A percentile compares a stretch with the other conserved stretches of the same genome.
Conservation (phyloP, 441 rosid species). For the Euphorbia corollata region DNA sequence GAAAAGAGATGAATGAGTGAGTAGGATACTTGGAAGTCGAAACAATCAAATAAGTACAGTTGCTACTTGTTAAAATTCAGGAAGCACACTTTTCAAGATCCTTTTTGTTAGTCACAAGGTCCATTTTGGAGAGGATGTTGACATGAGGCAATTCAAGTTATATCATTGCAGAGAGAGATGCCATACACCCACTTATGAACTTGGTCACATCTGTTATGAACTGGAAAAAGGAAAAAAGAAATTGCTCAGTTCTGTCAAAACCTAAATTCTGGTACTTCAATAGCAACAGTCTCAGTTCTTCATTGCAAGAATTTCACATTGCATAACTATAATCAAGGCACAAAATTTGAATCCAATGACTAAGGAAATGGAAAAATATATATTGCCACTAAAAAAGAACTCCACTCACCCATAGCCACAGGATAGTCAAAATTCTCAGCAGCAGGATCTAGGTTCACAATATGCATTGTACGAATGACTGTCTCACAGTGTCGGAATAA, state of each 20-base stretch:
- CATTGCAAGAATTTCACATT: too few species aligned
- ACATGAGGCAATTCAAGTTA: conserved; percentile 89
- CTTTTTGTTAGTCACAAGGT: conserved; percentile 64
- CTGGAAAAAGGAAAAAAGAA: conserved; percentile 33
- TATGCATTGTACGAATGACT: conserved; percentile 47
- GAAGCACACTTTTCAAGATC: conserved; percentile 54
- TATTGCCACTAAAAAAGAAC: conserved; percentile 4
- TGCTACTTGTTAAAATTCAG: neutral
- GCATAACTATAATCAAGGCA: too few species aligned
- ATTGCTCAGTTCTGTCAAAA: too few species aligned
- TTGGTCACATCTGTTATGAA: conserved; percentile 83
- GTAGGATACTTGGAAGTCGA: neutral
- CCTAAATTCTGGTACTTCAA: too few species aligned
- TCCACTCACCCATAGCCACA: conserved; percentile 62
- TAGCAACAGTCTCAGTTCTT: too few species aligned
- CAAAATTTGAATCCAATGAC: conserved; percentile 6
- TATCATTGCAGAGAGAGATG: conserved; percentile 90
- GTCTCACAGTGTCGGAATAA: conserved; percentile 62
- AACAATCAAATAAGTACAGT: neutral
- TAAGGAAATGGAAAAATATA: neutral
- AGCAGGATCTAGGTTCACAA: conserved; percentile 88
- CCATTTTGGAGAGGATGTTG: conserved; percentile 88
- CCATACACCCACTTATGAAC: conserved; percentile 93
- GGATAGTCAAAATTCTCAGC: conserved; percentile 84
- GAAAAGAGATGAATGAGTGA: conserved; percentile 11